Evolutionary conservation across 139 green algal genomes (phyloP).

Genomic region (Marvania coccoides): DNA sequence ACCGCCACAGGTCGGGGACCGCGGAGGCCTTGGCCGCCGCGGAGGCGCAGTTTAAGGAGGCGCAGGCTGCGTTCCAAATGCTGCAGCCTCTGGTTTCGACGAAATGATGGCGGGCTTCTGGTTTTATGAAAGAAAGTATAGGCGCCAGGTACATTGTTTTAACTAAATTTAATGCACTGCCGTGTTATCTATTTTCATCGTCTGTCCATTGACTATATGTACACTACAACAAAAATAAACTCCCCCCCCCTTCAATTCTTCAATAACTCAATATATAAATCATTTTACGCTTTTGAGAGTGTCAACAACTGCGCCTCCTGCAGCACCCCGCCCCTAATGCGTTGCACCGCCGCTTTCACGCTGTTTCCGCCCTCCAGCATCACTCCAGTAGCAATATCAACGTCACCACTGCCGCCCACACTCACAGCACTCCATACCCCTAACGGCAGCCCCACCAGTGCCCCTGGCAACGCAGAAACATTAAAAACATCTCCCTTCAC

Average conservation of each 20-base stretch:
- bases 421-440: background rate
- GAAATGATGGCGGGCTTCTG: too few relatives aligned
- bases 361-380: conserved; percentile 1
- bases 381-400: conserved; percentile 3
- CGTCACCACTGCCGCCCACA: background rate
- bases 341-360: background rate
- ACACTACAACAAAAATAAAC: background rate
- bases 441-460: conserved; percentile 4
- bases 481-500: background rate
- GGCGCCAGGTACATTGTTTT: too few relatives aligned
- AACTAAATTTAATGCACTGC: background rate
- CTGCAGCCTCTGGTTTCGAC: background rate
- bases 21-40: background rate
- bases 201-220: background rate
- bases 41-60: conserved; percentile 10
- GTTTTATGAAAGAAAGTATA: too few relatives aligned
- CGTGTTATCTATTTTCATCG: background rate
- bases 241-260: background rate
- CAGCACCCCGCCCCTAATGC: background rate
- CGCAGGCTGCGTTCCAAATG: conserved; percentile 6
- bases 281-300: background rate
- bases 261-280: background rate
- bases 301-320: background rate
- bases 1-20: conserved; percentile 1
- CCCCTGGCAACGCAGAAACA: background rate